These are phyloP conservation scores for Podaxis carcinomalis DNA, from an alignment of 768 basidiomycete genomes.

Conservation along the genomic window DNA sequence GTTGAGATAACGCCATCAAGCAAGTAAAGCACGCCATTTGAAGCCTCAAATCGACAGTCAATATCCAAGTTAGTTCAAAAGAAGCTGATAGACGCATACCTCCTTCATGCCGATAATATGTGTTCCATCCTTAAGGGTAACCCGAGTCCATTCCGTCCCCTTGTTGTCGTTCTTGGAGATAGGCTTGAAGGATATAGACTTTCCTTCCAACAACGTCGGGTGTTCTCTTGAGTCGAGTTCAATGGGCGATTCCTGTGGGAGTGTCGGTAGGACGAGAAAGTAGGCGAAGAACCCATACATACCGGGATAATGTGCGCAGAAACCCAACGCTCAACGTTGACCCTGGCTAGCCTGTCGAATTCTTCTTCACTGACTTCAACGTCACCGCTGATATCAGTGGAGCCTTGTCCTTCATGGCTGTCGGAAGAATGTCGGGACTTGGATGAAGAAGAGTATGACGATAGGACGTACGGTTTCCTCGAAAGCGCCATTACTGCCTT, in stretches of 20 bases:
- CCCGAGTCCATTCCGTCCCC: conserved; percentile 52
- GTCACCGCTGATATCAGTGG: conserved; percentile 33
- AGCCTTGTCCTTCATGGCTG: conserved; percentile 54
- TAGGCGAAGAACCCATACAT: conserved; percentile 11
- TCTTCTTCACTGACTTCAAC: conserved; percentile 64
- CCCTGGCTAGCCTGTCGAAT: conserved; percentile 52
- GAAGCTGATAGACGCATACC: conserved; percentile 31
- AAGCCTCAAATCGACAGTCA: background rate
- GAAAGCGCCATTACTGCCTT: conserved; percentile 80
- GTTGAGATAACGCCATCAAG: conserved; percentile 6
- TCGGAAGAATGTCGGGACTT: background rate
- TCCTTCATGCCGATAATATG: conserved; percentile 58
- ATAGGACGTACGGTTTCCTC: conserved; percentile 71
- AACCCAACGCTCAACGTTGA: conserved; percentile 77
- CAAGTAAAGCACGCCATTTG: conserved; percentile 5
- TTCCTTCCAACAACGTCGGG: conserved; percentile 55
- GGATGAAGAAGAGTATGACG: background rate
- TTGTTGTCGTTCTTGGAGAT: conserved; percentile 28
- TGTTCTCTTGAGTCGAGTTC: conserved; percentile 40
- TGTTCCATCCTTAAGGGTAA: conserved; percentile 51
- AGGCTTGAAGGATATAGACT: conserved; percentile 50
- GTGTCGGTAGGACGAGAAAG: background rate
- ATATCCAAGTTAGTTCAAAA: background rate
- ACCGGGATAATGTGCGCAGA: conserved; percentile 84
- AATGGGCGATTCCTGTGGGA: conserved; percentile 42